Base-by-base conservation (phyloP, 768 basidiomycete genomes). In the Serpula lacrymans region DNA sequence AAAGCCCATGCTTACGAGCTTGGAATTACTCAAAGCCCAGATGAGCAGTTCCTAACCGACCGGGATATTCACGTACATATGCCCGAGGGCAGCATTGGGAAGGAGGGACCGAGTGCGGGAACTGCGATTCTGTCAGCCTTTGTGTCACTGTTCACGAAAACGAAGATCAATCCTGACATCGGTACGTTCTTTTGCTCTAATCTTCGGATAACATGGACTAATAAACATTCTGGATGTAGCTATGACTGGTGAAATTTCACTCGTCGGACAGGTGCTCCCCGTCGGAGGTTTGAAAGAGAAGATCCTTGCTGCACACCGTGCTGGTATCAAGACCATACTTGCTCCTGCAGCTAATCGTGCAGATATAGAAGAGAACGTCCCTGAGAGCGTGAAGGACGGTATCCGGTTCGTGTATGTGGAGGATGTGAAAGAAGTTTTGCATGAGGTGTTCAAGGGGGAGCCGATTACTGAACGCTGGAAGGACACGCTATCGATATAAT, bases 221-320 rank as follows among this genome's bases (percentile, higher is more conserved):
- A 39, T 38, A 16, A 34, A 34, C 10, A 21, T 24, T 11, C 37
- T 3, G 20, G 40, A 23, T 37, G 1, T 45, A 92, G 93, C 96
- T 5, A 94, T 98, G 92, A 98, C 96, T 0, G 96, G 96, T 12
- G 96, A 99, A 63, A 92, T 99, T 42, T 92, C 94, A 2, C 80
- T 99, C 12, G 85, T 93, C 0, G 96, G 96, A 0, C 92, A 96
- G 63, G 95, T 99, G 7, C 74, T 96, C 1, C 91, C 95, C 2
- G 95, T 99, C 8, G 95, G 95, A 6, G 95, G 95, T 0, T 65
- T 98, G 48, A 97, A 96, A 69, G 89, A 91, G 68, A 94, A 96
- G 72, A 92, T 95, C 47, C 77, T 97, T 2, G 95, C 95, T 1
- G 95, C 96, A 0, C 96, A 99, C 58, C 82, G 96, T 13, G 92